Percentiles rank a stretch among this genome's conserved stretches.
Conservation (phyloP, 768 basidiomycete genomes). For the Rhodotorula graminis region DNA sequence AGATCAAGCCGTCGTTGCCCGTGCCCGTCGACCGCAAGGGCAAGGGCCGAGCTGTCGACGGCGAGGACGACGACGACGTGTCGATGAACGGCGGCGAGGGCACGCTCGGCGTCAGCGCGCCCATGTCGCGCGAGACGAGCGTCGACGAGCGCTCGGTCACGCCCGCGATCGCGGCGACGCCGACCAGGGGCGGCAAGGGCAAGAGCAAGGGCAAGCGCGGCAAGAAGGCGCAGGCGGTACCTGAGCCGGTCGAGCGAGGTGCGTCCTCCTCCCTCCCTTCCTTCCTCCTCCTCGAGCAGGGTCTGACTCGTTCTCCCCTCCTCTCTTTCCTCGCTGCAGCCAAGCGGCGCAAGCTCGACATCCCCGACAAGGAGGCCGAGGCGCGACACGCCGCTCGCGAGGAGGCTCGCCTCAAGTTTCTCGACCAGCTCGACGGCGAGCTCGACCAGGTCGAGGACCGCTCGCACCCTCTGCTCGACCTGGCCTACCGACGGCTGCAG, state of each 20-base stretch:
- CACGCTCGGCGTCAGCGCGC: neutral
- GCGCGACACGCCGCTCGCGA: constrained; percentile 8
- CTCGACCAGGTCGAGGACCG: neutral
- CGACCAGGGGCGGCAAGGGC: neutral
- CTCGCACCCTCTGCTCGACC: constrained; percentile 21
- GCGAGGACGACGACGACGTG: constrained; percentile 6
- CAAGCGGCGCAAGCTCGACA: constrained; percentile 17
- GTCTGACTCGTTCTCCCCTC: too few relatives aligned
- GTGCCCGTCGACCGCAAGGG: neutral
- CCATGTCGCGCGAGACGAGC: constrained; percentile 16
- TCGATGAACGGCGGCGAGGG: neutral
- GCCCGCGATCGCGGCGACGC: neutral
- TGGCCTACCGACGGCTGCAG: neutral
- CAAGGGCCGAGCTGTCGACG: neutral
- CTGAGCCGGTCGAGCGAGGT: constrained; percentile 14
- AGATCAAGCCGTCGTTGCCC: neutral
- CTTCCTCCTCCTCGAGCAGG: too few relatives aligned
- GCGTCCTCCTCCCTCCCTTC: neutral
- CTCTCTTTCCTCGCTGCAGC: neutral
- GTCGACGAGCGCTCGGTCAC: neutral
- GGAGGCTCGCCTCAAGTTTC: neutral
- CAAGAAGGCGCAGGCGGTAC: neutral
- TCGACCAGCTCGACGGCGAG: constrained; percentile 26
- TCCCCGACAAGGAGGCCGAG: neutral
- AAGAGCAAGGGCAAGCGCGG: constrained; percentile 2